Base-by-base conservation (phyloP, 805 yeast genomes). In the Cyberlindnera euphorbiiphila region DNA sequence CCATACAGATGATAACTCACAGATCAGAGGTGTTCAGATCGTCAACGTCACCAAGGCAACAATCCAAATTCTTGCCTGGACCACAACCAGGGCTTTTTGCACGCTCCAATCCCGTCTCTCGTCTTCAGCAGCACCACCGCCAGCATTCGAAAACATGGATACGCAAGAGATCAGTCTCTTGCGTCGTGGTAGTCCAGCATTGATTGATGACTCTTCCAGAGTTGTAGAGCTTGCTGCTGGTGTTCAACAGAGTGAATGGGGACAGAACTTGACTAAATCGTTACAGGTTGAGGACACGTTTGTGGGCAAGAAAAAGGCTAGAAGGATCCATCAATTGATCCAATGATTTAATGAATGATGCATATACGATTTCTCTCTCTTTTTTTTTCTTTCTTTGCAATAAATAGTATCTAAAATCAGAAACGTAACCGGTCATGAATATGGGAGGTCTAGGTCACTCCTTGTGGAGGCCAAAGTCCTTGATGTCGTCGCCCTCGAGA, bases 401-500 rank as follows among this genome's bases (percentile, higher is more conserved):
- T n/a, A n/a, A n/a, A n/a, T n/a, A n/a, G n/a, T n/a, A n/a, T n/a
- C n/a, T n/a, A n/a, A n/a, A n/a, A n/a, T n/a, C n/a, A n/a, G n/a
- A n/a, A n/a, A n/a, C 30, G 31, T 37, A 27, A 17, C 16, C 24
- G 27, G 31, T 17, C 29, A 25, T 38, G 4, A 23, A 26, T 23
- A 28, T 6, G 30, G 9, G 17, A 21, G 11, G 8, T 11, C 10
- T 27, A 14, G 8, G 16, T 27, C 15, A 23, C 24, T 15, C 32
- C 27, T 19, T 44, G 25, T 35, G 43, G 11, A 34, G 28, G 9
- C 49, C 49, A 17, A 25, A 27, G 23, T 42, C 47, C 9, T 30
- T 38, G 21, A 39, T 13, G 27, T 26, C 37, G 36, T 53, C 63
- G 28, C 65, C 70, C 36, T 67, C 71, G 27, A 67, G 39, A 33